These are phyloP conservation scores for Haplographium delicatum DNA, from an alignment of 495 filamentous ascomycete genomes.

Conservation along the genomic window DNA sequence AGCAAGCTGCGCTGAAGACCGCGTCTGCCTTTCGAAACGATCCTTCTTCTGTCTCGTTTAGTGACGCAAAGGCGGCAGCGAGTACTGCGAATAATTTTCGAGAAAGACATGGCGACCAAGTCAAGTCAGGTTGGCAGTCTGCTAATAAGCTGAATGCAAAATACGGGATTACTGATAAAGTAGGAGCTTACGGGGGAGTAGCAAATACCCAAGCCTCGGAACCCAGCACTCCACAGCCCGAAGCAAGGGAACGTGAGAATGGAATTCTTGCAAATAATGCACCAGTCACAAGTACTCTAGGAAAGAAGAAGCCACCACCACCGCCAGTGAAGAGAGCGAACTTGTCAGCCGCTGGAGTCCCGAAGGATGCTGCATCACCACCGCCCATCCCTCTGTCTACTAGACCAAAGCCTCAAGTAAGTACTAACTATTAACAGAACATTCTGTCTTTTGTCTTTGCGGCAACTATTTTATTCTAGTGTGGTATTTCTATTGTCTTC, in stretches of 20 bases:
- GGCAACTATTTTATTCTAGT: no score
- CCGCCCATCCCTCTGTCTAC: slow-evolving; percentile 43
- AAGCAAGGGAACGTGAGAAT: slow-evolving; percentile 4
- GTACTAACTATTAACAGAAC: slow-evolving; percentile 4
- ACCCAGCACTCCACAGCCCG: slow-evolving; percentile 1
- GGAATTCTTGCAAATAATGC: slow-evolving; percentile 11
- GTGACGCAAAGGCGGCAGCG: slow-evolving; percentile 48
- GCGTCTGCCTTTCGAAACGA: slow-evolving; percentile 49
- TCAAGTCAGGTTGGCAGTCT: slow-evolving; percentile 58
- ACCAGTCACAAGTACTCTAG: slow-evolving; percentile 27
- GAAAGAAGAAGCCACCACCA: slow-evolving; percentile 60
- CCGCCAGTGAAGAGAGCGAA: slow-evolving; percentile 60
- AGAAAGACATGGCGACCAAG: slow-evolving; percentile 66
- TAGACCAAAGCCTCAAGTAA: slow-evolving; percentile 30
- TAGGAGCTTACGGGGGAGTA: slow-evolving; percentile 14
- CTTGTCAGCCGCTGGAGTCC: slow-evolving; percentile 19
- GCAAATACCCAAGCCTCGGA: slow-evolving; percentile 3
- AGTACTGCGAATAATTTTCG: slow-evolving; percentile 68
- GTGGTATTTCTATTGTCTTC: no score
- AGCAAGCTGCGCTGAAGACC: slow-evolving; percentile 55
- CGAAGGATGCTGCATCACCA: slow-evolving; percentile 23
- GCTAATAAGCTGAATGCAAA: slow-evolving; percentile 52
- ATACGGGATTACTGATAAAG: slow-evolving; percentile 36
- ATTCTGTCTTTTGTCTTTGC: not conserved
- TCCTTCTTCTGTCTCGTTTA: slow-evolving; percentile 51